Percentiles rank a stretch among this genome's conserved stretches.
phyloP scores from a whole-genome alignment of 2,329 filamentous ascomycete species.

The Cercospora beticola region DNA sequence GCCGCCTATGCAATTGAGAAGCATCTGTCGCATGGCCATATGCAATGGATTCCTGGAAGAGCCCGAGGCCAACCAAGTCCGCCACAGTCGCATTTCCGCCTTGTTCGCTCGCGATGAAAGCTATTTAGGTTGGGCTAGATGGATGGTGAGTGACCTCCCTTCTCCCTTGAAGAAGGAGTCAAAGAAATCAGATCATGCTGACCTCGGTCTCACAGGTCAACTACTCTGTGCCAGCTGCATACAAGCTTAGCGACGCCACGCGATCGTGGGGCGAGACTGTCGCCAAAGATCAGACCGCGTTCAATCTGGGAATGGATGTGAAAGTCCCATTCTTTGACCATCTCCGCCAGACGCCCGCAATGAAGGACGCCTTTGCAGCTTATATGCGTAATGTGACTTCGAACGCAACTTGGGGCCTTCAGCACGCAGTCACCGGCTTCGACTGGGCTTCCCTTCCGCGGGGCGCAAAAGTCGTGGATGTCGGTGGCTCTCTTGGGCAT shows the following conservation, averaged over 20 bases:
- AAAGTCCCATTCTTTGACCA: conserved; percentile 29
- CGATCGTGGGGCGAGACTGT: conserved; percentile 27
- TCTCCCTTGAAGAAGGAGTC: background rate
- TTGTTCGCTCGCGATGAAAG: conserved; percentile 21
- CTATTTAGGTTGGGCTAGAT: conserved; percentile 24
- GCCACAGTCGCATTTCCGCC: conserved; percentile 21
- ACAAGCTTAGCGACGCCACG: conserved; percentile 25
- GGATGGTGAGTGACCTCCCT: conserved; percentile 4
- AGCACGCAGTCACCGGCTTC: conserved; percentile 55
- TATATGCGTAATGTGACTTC: conserved; percentile 28
- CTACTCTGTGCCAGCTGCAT: conserved; percentile 25
- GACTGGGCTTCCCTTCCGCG: conserved; percentile 51
- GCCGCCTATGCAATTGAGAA: conserved; percentile 22
- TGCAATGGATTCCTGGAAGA: conserved; percentile 23
- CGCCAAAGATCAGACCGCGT: conserved; percentile 26
- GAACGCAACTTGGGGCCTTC: conserved; percentile 55
- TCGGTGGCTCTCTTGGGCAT: conserved; percentile 45
- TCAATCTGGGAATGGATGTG: conserved; percentile 25
- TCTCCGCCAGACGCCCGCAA: conserved; percentile 22
- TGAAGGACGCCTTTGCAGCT: conserved; percentile 24
- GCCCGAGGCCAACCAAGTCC: conserved; percentile 18
- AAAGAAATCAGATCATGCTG: background rate
- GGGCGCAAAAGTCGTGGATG: conserved; percentile 57
- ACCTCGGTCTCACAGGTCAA: conserved; percentile 16
- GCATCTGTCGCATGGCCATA: conserved; percentile 28